Base-by-base conservation (phyloP, 2,329 filamentous ascomycete species). In the Aspergillus arachidicola region DNA sequence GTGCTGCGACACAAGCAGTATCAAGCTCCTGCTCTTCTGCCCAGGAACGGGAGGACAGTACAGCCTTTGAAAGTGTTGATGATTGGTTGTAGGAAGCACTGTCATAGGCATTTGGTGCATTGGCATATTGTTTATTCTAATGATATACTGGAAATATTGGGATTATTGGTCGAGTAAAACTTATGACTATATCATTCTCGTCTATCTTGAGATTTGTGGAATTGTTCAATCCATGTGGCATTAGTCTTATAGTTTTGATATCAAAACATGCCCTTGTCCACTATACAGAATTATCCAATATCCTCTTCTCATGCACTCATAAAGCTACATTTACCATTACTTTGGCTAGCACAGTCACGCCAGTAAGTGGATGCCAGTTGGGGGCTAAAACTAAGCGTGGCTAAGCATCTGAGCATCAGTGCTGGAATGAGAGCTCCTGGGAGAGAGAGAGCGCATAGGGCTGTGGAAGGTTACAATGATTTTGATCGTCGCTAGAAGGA, bases 251-350 rank as follows among this genome's bases (percentile, higher is more conserved):
- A 48, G 12, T 16, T 48, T 3, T 28, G 11, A 51, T n/a, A 32
- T 12, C 28, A 28, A 51, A 32, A 9, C 23, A 26, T 7, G 1
- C 11, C 11, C 6, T 21, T 51, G 16, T n/a, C 21, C 16, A 62
- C 60, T 11, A 12, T 43, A 28, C 34, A 28, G 55, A 34, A 53
- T 69, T 72, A 26, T 66, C 63, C 61, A 60, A 66, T 6, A 63
- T 65, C 12, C 19, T 59, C 53, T 67, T 57, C 4, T 45, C 16
- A 11, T 61, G 58, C 14, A 67, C 67, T 23, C 63, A 41, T 4
- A 72, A 3, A 5, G 65, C 68, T 45, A 69, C n/a, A n/a, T n/a
- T n/a, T 30, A 69, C 32, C 26, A 28, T 6, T 28, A 28, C 6
- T 28, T 7, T 28, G 26, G 7, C 26, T 6, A 6, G 5, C 6